A percentile compares a stretch with the other conserved stretches of the same genome.
Conservation (phyloP, 768 basidiomycete species). For the Tricholoma hemisulphureum region DNA sequence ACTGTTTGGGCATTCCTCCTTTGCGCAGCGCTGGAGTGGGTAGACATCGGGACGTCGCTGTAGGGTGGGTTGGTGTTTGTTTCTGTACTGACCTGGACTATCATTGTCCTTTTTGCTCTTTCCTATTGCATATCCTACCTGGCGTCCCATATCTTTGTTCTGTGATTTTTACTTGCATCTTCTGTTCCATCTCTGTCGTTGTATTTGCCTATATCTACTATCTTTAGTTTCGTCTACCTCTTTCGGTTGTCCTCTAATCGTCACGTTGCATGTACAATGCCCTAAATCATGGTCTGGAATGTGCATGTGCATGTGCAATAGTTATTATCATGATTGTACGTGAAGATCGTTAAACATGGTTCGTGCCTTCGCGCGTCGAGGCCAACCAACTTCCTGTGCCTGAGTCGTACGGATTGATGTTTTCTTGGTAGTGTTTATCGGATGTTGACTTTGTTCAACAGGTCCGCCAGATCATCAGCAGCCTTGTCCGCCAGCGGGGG, state of each 20-base stretch:
- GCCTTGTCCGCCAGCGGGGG: constrained; percentile 25
- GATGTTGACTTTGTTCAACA: constrained; percentile 64
- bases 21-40: neutral
- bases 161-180: constrained; percentile 1
- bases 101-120: constrained; percentile 1
- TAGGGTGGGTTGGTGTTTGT: neutral
- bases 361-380: neutral
- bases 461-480: constrained; percentile 61
- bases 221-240: constrained; percentile 5
- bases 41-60: neutral
- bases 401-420: neutral
- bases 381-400: neutral
- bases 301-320: neutral
- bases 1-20: neutral
- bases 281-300: constrained; percentile 20
- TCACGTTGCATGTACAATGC: constrained; percentile 22
- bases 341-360: neutral
- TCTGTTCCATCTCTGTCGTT: neutral
- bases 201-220: constrained; percentile 1
- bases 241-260: constrained; percentile 16
- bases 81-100: constrained; percentile 3
- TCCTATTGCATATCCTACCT: neutral
- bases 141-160: neutral
- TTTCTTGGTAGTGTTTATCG: constrained; percentile 12
- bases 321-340: neutral